Conservation (phyloP, 148 eudicot species). For the Cornus controversa region DNA sequence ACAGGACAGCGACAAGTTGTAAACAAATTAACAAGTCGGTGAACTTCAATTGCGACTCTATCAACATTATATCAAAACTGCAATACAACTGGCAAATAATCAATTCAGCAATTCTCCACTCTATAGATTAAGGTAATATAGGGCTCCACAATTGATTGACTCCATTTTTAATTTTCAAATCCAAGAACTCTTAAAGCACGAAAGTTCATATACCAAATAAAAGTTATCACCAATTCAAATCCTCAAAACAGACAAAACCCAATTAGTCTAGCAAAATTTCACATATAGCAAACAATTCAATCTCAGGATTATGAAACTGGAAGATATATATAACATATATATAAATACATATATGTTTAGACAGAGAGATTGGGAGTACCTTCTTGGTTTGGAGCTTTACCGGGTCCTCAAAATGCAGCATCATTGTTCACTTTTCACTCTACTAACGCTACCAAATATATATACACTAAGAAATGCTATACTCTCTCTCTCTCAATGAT, state of each 20-base stretch:
- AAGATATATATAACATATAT: background rate
- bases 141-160: background rate
- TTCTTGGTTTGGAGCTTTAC: slow-evolving; percentile 35
- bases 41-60: background rate
- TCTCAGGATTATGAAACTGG: background rate
- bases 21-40: background rate
- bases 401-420: slow-evolving; percentile 23
- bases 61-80: background rate
- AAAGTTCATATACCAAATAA: background rate
- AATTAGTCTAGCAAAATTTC: background rate
- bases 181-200: background rate
- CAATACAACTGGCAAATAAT: background rate
- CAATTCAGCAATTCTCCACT: background rate
- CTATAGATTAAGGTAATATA: background rate
- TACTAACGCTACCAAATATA: background rate
- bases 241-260: background rate
- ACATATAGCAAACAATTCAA: background rate
- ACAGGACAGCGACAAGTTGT: background rate
- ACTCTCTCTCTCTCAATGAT: background rate
- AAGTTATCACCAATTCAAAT: background rate
- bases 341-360: background rate
- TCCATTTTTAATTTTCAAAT: background rate
- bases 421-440: slow-evolving; percentile 14
- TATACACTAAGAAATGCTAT: background rate
- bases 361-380: slow-evolving; percentile 20